Evolutionary conservation across 2,329 filamentous ascomycete genomes (phyloP).

Genomic region (Fulvia fulva): DNA sequence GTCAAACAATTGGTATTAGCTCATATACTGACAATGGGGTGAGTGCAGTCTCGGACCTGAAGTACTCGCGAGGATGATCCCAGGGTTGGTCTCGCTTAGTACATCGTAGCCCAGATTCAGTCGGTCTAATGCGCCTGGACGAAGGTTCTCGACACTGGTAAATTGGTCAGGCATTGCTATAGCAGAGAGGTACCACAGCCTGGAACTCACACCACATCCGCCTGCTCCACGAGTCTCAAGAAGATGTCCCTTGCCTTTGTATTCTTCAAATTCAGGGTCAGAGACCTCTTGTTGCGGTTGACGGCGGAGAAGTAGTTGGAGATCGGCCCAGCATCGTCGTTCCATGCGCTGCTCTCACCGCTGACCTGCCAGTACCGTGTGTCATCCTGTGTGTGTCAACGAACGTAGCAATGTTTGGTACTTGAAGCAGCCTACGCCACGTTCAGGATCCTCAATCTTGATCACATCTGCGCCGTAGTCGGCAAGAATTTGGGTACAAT

Average conservation of each 20-base stretch:
- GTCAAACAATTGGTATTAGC: constrained; percentile 22
- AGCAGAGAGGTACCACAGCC: background rate
- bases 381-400: constrained; percentile 20
- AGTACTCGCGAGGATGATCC: constrained; percentile 37
- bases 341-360: constrained; percentile 15
- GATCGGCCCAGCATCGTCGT: constrained; percentile 32
- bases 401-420: background rate
- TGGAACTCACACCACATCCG: constrained; percentile 32
- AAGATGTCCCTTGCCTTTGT: constrained; percentile 29
- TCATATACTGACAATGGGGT: background rate
- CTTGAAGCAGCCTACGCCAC: constrained; percentile 12
- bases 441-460: constrained; percentile 29
- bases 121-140: constrained; percentile 38
- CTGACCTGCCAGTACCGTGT: constrained; percentile 26
- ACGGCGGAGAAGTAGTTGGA: constrained; percentile 41
- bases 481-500: constrained; percentile 30
- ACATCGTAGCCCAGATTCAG: constrained; percentile 37
- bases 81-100: constrained; percentile 34
- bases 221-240: constrained; percentile 28
- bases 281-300: constrained; percentile 42
- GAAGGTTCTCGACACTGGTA: constrained; percentile 38
- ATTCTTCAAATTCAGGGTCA: constrained; percentile 35
- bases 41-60: background rate
- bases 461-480: constrained; percentile 33
- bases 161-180: background rate